Conservation (phyloP, 495 filamentous ascomycete species). For the Chaetomidium leptoderma region DNA sequence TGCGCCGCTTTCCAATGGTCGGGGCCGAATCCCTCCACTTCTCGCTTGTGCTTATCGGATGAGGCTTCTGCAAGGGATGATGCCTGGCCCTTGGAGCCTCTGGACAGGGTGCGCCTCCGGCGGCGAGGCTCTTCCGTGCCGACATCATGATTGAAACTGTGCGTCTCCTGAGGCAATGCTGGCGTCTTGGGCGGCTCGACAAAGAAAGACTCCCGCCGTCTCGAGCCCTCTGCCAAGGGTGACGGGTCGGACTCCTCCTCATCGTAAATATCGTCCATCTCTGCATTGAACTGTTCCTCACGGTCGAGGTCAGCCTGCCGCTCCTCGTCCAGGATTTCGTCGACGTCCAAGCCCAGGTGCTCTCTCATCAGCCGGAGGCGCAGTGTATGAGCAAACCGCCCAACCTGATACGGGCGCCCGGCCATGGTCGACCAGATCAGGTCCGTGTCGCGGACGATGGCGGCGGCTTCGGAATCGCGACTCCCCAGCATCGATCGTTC, state of each 20-base stretch:
- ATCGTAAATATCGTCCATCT: conserved; percentile 52
- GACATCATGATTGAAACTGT: conserved; percentile 82
- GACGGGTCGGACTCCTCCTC: conserved; percentile 34
- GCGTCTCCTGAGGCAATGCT: conserved; percentile 25
- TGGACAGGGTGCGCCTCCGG: conserved; percentile 34
- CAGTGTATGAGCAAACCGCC: conserved; percentile 87
- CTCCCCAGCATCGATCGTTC: conserved; percentile 92
- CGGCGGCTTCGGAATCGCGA: conserved; percentile 87
- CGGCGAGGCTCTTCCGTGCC: conserved; percentile 64
- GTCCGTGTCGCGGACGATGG: conserved; percentile 88
- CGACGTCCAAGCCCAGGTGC: conserved; percentile 91
- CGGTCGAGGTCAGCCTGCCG: conserved; percentile 51
- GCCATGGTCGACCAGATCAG: conserved; percentile 92
- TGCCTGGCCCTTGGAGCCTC: conserved; percentile 42
- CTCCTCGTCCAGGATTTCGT: conserved; percentile 83
- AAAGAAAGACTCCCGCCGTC: conserved; percentile 11
- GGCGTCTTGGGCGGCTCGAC: conserved; percentile 16
- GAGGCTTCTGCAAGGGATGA: conserved; percentile 32
- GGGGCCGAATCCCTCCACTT: conserved; percentile 70
- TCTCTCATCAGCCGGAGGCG: conserved; percentile 94
- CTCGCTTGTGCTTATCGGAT: conserved; percentile 61
- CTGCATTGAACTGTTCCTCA: conserved; percentile 46
- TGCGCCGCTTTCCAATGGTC: conserved; percentile 63
- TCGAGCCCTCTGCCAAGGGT: conserved; percentile 30
- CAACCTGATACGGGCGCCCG: conserved; percentile 80